These are phyloP conservation scores for Kwoniella dendrophila DNA, from an alignment of 768 basidiomycete species.

Conservation along the genomic window DNA sequence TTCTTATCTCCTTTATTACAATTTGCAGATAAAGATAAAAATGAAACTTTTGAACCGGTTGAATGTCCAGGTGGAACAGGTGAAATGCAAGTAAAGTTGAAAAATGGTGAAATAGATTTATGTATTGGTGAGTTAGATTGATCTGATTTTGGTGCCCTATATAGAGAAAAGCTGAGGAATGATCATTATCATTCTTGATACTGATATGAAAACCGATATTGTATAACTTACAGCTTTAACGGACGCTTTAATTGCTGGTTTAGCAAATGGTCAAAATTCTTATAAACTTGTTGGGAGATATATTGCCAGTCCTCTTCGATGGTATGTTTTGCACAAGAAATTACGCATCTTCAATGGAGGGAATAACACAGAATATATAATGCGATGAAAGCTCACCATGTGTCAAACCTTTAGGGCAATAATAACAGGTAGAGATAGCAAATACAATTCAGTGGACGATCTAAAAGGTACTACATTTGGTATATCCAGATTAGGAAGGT, in stretches of 20 bases:
- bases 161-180: constrained; percentile 54
- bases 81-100: constrained; percentile 57
- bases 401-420: constrained; percentile 67
- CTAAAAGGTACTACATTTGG: constrained; percentile 81
- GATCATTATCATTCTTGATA: too few species aligned
- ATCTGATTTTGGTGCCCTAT: background rate
- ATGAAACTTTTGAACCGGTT: constrained; percentile 75
- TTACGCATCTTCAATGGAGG: too few species aligned
- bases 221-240: constrained; percentile 71
- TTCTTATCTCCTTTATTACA: constrained; percentile 92
- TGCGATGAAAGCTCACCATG: background rate
- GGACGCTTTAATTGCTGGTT: constrained; percentile 85
- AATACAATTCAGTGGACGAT: constrained; percentile 71
- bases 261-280: constrained; percentile 80
- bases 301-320: constrained; percentile 84
- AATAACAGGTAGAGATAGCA: constrained; percentile 76
- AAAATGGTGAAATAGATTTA: constrained; percentile 53
- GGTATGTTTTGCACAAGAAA: constrained; percentile 61
- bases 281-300: constrained; percentile 94
- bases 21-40: constrained; percentile 69
- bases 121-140: constrained; percentile 42
- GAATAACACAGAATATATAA: too few species aligned
- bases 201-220: constrained; percentile 58
- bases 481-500: constrained; percentile 86
- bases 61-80: constrained; percentile 71